Evolutionary conservation across 139 green algal genomes (phyloP).

Genomic region (Medakamo hakoo): DNA sequence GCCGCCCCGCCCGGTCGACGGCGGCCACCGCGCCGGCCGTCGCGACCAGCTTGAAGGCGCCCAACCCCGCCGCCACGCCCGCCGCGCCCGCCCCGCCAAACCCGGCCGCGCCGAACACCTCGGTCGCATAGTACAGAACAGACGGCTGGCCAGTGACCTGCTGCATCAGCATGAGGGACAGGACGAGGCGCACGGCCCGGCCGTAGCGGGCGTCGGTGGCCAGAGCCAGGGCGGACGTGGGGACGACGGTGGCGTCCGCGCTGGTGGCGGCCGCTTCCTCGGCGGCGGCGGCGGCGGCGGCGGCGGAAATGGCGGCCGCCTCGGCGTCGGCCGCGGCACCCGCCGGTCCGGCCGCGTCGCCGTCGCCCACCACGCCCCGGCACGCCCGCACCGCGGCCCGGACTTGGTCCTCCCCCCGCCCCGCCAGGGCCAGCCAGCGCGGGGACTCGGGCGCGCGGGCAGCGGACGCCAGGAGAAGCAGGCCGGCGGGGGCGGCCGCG

Average conservation of each 20-base stretch:
- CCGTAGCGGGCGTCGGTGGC: conserved; percentile 21
- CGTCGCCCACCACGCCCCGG: no score
- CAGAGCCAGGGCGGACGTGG: conserved; percentile 1
- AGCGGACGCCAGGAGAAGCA: conserved; percentile 31
- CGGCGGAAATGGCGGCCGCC: conserved; percentile 14
- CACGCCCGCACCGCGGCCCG: conserved; percentile 5
- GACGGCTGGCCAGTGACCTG: conserved; percentile 85
- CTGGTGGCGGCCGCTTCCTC: not conserved
- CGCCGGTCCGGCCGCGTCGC: conserved; percentile 5
- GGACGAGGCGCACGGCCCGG: conserved; percentile 37
- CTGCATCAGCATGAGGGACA: conserved; percentile 69
- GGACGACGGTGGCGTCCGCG: no score
- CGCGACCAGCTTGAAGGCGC: conserved; percentile 79
- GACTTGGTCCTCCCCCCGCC: conserved; percentile 1
- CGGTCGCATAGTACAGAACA: conserved; percentile 72
- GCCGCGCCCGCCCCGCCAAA: conserved; percentile 33
- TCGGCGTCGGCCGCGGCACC: conserved; percentile 12
- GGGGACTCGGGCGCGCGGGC: conserved; percentile 64
- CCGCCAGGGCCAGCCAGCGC: conserved; percentile 63
- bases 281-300: not conserved
- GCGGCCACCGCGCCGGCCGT: conserved; percentile 57
- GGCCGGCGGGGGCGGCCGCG: conserved; percentile 19
- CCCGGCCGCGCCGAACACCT: conserved; percentile 51
- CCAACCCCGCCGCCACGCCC: conserved; percentile 47
- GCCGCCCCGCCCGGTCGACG: conserved; percentile 58